Evolutionary conservation across 768 basidiomycete species (phyloP).

Genomic region (Calocybe indica): DNA sequence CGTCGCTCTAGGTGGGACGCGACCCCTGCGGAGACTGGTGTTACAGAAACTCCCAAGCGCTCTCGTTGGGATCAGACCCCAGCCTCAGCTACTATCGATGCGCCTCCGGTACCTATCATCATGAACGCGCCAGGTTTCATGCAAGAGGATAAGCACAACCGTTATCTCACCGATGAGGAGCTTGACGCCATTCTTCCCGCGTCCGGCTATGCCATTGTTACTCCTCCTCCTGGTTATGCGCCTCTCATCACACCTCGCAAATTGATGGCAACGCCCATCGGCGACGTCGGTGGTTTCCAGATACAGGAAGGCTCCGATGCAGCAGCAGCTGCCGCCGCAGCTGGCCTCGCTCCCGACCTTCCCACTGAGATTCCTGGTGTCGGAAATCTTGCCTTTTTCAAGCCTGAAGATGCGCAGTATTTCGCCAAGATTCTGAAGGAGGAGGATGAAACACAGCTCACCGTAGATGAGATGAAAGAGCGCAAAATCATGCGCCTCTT

Average conservation of each 20-base stretch:
- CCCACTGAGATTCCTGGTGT: constrained; percentile 98
- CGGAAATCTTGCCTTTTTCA: constrained; percentile 96
- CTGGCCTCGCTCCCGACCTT: constrained; percentile 87
- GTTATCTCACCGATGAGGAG: constrained; percentile 95
- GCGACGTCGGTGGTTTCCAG: constrained; percentile 82
- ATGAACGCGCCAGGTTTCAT: constrained; percentile 84
- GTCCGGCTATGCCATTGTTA: constrained; percentile 85
- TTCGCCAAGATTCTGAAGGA: constrained; percentile 95
- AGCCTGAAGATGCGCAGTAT: constrained; percentile 96
- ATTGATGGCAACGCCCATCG: constrained; percentile 50
- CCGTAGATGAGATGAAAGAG: constrained; percentile 98
- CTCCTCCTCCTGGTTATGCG: constrained; percentile 91
- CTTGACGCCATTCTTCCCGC: constrained; percentile 85
- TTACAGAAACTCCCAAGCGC: constrained; percentile 72
- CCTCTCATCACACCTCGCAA: constrained; percentile 63
- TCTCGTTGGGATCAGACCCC: constrained; percentile 99
- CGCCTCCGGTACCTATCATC: constrained; percentile 73
- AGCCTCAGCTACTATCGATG: constrained; percentile 45
- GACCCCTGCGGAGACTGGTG: constrained; percentile 65
- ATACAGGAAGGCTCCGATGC: constrained; percentile 94
- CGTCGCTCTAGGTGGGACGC: constrained; percentile 96
- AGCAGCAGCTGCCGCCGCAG: constrained; percentile 81
- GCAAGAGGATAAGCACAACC: constrained; percentile 94
- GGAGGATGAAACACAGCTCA: constrained; percentile 89
- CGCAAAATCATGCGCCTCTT: constrained; percentile 98